Base-by-base conservation (phyloP, 176 grass and related monocot genomes). In the Calamus simplicifolius region DNA sequence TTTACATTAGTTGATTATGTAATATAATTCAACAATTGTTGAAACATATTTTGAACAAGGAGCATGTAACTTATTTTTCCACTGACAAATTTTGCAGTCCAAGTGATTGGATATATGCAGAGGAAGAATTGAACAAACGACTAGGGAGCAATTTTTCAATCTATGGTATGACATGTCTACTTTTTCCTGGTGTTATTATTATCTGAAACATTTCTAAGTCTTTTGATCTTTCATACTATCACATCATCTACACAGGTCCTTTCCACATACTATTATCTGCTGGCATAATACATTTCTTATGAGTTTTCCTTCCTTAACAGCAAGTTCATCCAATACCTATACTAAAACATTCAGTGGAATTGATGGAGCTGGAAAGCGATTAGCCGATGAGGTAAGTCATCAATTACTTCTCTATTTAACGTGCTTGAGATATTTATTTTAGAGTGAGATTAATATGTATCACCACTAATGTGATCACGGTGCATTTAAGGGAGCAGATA, bases 291-390 rank as follows among this genome's bases (percentile, higher is more conserved):
- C 35, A 43, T 43, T 43, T 43, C 35, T 43, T 43, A 10, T 43
- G 35, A 55, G 58, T 65, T 74, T 10, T 8, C 27, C 2, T 60
- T 54, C 25, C 61, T 57, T 72, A 60, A n/a, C 80, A 95, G 90
- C 71, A 69, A 87, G 90, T 89, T 95, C 86, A 19, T 76, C 79
- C 21, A 95, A 89, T 58, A 71, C 51, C 75, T 95, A 78, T 60
- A 73, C 73, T 52, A 95, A 81, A 84, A 89, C 82, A 19, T 87
- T 89, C 29, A 79, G 82, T 19, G 90, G 90, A 58, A 77, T 95
- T 51, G 86, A 95, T 71, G 58, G 64, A 29, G 69, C 90, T 48
- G 86, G 90, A 76, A 95, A 60, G 62, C 84, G 90, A 68, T 81
- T 95, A 69, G 90, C 86, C 56, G 61, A 85, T 62, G 90, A 95